Evolutionary conservation across 1,284 basidiomycete species (phyloP).

Genomic region (Macrocystidia cucumis): DNA sequence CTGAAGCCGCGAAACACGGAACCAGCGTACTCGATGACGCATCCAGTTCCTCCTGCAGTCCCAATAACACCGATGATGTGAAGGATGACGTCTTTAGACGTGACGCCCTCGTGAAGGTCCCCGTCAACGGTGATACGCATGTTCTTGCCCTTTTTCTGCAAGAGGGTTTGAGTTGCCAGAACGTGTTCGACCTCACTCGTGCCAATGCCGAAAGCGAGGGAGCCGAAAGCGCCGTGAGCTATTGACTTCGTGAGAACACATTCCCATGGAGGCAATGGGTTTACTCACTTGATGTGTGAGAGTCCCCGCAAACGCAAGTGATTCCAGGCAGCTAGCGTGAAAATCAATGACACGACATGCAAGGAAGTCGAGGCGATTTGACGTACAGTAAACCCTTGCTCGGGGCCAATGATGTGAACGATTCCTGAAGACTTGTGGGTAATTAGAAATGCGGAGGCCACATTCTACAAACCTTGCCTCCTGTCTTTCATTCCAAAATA

Average conservation of each 20-base stretch:
- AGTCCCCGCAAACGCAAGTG: slow-evolving; percentile 95
- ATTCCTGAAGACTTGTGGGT: slow-evolving; percentile 52
- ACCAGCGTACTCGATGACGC: slow-evolving; percentile 91
- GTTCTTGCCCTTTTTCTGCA: slow-evolving; percentile 92
- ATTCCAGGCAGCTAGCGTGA: slow-evolving; percentile 76
- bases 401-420: slow-evolving; percentile 94
- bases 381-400: slow-evolving; percentile 87
- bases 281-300: slow-evolving; percentile 80
- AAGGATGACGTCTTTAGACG: slow-evolving; percentile 91
- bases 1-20: slow-evolving; percentile 87
- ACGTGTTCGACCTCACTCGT: slow-evolving; percentile 98
- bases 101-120: slow-evolving; percentile 79
- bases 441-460: not conserved
- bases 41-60: slow-evolving; percentile 90
- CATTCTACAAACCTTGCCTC: slow-evolving; percentile 62
- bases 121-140: slow-evolving; percentile 94
- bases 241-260: slow-evolving; percentile 8
- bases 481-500: slow-evolving; percentile 94
- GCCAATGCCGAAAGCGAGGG: slow-evolving; percentile 93
- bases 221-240: slow-evolving; percentile 96
- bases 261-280: slow-evolving; percentile 1
- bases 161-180: slow-evolving; percentile 89
- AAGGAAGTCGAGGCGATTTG: slow-evolving; percentile 4
- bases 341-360: not conserved
- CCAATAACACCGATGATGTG: slow-evolving; percentile 94